Conservation (phyloP, 2,329 filamentous ascomycete genomes). For the Dothidotthia symphoricarpi region DNA sequence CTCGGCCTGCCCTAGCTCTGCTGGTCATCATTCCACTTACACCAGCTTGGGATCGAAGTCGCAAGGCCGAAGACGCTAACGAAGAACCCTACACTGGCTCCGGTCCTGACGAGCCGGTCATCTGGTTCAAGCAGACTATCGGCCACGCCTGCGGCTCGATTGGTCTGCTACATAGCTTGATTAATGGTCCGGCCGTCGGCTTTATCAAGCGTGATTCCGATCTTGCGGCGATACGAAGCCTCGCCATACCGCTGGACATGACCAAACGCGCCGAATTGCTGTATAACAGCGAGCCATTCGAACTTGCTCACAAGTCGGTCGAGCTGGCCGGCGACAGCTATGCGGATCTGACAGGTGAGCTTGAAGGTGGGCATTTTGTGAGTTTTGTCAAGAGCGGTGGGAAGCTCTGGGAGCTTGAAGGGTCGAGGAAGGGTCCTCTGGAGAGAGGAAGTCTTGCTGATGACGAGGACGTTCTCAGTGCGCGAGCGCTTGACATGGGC, state of each 20-base stretch:
- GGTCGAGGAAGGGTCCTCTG: conserved; percentile 66
- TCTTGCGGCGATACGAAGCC: conserved; percentile 44
- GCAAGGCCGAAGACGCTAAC: conserved; percentile 39
- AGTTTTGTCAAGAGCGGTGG: conserved; percentile 76
- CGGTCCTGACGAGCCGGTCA: conserved; percentile 50
- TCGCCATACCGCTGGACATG: conserved; percentile 66
- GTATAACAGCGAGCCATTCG: conserved; percentile 69
- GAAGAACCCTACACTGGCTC: conserved; percentile 44
- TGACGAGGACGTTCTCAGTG: conserved; percentile 55
- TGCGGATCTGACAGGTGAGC: conserved; percentile 67
- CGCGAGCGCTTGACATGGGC: conserved; percentile 69
- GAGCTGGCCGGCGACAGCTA: conserved; percentile 72
- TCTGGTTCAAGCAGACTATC: conserved; percentile 59
- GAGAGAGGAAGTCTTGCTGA: conserved; percentile 51
- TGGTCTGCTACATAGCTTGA: conserved; percentile 52
- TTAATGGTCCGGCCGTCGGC: conserved; percentile 47
- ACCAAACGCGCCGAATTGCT: conserved; percentile 65
- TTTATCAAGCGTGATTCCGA: conserved; percentile 44
- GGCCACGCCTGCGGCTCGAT: conserved; percentile 56
- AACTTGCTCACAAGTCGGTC: conserved; percentile 71
- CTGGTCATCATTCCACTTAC: conserved; percentile 48
- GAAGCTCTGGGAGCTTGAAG: conserved; percentile 77
- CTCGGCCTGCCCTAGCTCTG: conserved; percentile 51
- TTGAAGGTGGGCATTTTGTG: conserved; percentile 83
- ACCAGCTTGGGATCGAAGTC: conserved; percentile 41